Conservation (phyloP, 768 basidiomycete genomes). For the Leucosporidium yakuticum region DNA sequence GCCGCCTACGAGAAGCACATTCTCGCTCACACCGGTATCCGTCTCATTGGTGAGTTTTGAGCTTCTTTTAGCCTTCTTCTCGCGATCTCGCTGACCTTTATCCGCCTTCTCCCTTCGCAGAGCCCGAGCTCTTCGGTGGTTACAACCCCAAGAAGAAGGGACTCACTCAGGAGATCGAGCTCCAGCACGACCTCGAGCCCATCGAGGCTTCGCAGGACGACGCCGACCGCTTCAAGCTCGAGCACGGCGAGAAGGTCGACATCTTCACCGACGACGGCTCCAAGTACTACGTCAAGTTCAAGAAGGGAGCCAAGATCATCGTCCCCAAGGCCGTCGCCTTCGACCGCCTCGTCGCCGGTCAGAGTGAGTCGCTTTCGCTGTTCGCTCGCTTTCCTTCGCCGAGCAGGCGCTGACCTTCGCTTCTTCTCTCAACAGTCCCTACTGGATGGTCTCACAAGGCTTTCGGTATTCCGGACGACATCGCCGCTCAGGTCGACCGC, state of each 20-base stretch:
- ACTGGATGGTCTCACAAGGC: slow-evolving; percentile 96
- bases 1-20: slow-evolving; percentile 93
- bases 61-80: neutral
- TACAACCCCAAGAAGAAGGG: slow-evolving; percentile 97
- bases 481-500: slow-evolving; percentile 87
- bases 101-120: slow-evolving; percentile 47
- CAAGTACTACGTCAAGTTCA: slow-evolving; percentile 98
- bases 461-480: slow-evolving; percentile 95
- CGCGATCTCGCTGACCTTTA: slow-evolving; percentile 10
- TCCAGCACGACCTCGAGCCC: slow-evolving; percentile 91
- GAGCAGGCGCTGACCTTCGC: neutral
- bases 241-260: slow-evolving; percentile 95
- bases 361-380: slow-evolving; percentile 44
- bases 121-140: slow-evolving; percentile 95
- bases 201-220: slow-evolving; percentile 87
- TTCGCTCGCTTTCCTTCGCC: neutral
- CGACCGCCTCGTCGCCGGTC: slow-evolving; percentile 88
- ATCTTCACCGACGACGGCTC: slow-evolving; percentile 84
- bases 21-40: slow-evolving; percentile 80
- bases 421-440: slow-evolving; percentile 50
- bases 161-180: slow-evolving; percentile 94
- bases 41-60: slow-evolving; percentile 69
- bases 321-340: slow-evolving; percentile 95
- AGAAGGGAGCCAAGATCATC: slow-evolving; percentile 82
- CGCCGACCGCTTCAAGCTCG: slow-evolving; percentile 88